phyloP scores from a whole-genome alignment of 176 grass and related monocot genomes.

The Areca catechu region DNA sequence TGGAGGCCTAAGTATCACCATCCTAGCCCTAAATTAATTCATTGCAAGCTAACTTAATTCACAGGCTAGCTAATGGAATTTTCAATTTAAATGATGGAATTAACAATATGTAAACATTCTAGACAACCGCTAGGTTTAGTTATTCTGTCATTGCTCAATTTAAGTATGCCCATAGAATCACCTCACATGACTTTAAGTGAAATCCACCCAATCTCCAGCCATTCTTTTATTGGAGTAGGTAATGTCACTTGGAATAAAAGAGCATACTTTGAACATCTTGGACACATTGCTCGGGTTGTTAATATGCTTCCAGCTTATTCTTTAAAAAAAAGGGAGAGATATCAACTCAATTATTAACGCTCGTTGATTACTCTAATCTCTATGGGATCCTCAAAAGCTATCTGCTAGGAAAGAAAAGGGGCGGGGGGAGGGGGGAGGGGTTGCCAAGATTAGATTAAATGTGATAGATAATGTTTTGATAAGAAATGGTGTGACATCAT shows the following conservation, averaged over 20 bases:
- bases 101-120: slow-evolving; percentile 25
- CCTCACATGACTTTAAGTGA: slow-evolving; percentile 98
- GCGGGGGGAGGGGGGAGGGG: too few relatives aligned
- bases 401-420: slow-evolving; percentile 37
- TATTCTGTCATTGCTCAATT: slow-evolving; percentile 36
- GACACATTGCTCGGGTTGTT: slow-evolving; percentile 71
- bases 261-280: slow-evolving; percentile 40
- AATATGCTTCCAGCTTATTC: slow-evolving; percentile 66
- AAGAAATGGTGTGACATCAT: slow-evolving; percentile 63
- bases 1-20: background rate
- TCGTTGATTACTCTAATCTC: slow-evolving; percentile 29
- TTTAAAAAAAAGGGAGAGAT: slow-evolving; percentile 54
- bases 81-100: slow-evolving; percentile 14
- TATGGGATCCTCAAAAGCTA: slow-evolving; percentile 43
- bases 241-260: slow-evolving; percentile 76
- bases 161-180: slow-evolving; percentile 63
- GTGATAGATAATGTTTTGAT: slow-evolving; percentile 22
- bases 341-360: slow-evolving; percentile 80
- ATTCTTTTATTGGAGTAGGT: slow-evolving; percentile 81
- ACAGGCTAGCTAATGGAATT: slow-evolving; percentile 35
- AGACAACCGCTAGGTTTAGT: slow-evolving; percentile 62
- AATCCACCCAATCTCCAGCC: slow-evolving; percentile 88
- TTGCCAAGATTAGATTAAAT: slow-evolving; percentile 42
- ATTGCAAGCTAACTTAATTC: slow-evolving; percentile 11
- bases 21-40: background rate